These are phyloP conservation scores for Paramyrothecium sp. DNA, from an alignment of 2,329 filamentous ascomycete species.

Conservation along the genomic window DNA sequence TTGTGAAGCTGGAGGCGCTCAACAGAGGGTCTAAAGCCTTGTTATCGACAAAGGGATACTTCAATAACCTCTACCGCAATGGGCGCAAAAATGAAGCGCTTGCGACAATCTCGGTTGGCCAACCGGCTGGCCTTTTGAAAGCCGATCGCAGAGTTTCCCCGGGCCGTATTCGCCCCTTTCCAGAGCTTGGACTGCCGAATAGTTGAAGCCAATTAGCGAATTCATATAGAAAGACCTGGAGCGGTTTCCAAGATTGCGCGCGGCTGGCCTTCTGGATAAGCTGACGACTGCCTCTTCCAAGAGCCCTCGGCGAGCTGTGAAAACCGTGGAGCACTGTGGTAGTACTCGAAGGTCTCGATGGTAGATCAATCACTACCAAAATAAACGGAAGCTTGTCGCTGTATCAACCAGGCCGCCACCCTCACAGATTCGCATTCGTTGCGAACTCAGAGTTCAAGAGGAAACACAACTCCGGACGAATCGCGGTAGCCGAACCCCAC, in stretches of 20 bases:
- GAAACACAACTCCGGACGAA: background rate
- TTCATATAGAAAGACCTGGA: too few species aligned
- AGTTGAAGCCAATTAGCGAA: too few species aligned
- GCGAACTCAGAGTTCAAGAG: background rate
- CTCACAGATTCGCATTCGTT: background rate
- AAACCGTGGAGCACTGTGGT: too few species aligned
- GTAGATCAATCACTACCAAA: background rate
- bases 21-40: background rate
- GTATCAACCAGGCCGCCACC: background rate
- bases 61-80: background rate
- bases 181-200: too few species aligned
- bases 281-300: too few species aligned
- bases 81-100: background rate
- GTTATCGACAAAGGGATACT: background rate
- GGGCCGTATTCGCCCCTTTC: too few species aligned
- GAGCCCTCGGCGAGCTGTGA: too few species aligned
- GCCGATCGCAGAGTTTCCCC: too few species aligned
- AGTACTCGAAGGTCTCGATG: background rate
- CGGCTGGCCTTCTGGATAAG: too few species aligned
- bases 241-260: too few species aligned
- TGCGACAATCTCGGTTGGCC: background rate
- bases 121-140: too few species aligned
- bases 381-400: background rate
- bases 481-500: background rate
- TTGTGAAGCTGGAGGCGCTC: slow-evolving; percentile 19